These are phyloP conservation scores for Spinacia oleracea DNA, from an alignment of 179 eudicot genomes.

Conservation along the genomic window DNA sequence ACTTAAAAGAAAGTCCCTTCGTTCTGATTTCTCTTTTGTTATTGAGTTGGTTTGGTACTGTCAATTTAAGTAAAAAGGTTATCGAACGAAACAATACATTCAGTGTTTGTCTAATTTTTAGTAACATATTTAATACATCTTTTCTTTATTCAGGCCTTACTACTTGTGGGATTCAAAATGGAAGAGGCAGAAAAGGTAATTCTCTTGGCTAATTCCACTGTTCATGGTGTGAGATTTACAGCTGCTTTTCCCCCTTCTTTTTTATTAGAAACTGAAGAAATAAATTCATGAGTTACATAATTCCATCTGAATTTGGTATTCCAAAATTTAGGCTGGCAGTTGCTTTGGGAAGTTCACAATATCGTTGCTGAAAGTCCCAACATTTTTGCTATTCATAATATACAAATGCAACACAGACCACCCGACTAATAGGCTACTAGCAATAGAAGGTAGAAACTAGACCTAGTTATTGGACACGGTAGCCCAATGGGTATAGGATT, in stretches of 20 bases:
- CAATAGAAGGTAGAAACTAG: background rate
- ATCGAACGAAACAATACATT: background rate
- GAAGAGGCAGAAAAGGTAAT: slow-evolving; percentile 15
- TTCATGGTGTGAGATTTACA: background rate
- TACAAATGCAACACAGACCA: background rate
- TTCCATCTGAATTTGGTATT: background rate
- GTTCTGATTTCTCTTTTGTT: too few relatives aligned
- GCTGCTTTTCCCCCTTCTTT: background rate
- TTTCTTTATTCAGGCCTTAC: slow-evolving; percentile 15
- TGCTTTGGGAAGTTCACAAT: background rate
- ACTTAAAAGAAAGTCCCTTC: too few relatives aligned
- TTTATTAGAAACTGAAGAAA: too few relatives aligned
- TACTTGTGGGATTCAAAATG: slow-evolving; percentile 10
- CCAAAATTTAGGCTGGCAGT: background rate
- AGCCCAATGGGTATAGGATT: too few relatives aligned
- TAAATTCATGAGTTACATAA: background rate
- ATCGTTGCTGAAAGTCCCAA: background rate
- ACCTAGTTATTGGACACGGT: too few relatives aligned
- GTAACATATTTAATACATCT: too few relatives aligned
- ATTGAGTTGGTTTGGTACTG: too few relatives aligned
- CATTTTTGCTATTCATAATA: background rate
- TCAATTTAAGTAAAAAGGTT: too few relatives aligned
- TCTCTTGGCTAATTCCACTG: background rate
- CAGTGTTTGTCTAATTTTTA: background rate
- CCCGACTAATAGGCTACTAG: background rate